Base-by-base conservation (phyloP, 345 rosid species). In the Hirschfeldia incana region DNA sequence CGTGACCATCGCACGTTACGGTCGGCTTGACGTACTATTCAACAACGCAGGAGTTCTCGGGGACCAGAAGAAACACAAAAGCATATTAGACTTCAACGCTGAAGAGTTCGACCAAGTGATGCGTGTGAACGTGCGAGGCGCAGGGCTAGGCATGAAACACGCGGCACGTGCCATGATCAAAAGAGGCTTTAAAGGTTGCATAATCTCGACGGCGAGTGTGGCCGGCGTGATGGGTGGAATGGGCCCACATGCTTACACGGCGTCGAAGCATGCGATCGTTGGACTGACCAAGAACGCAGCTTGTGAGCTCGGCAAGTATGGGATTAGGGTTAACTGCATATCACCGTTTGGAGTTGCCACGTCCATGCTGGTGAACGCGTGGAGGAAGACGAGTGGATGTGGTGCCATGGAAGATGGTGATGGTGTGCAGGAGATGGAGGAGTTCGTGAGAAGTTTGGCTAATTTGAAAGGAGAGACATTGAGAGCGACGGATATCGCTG, bases 311-410 rank as follows among this genome's bases (percentile, higher is more conserved):
- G 94, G 98, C 0, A 81, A 75, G 58, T 83, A 82, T 49, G 98
- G 98, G 72, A 89, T 93, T 60, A 83, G 97, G 72, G 94, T 89
- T 1, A 93, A 93, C 17, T 93, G 98, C 66, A 90, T 93, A 11
- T 91, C 97, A 0, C 98, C 98, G 0, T 93, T 91, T 21, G 98
- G 98, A 7, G 93, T 93, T 61, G 98, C 97, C 12, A 93, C 98
- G 9, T 76, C 87, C 0, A 88, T 91, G 93, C 87, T 93, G 4
- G 81, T 90, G 0, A 80, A 91, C 53, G 94, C 96, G 1, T 90
- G 93, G 93, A 82, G 83, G 32, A 82, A 75, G 1, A 17, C 74
- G 1, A 86, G 75, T 8, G 87, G 84, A 11, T 12, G 16, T 13
- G 89, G 72, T 6, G 85, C 73, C 42, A 81, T 85, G 79, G 51